Percentiles rank a stretch among this genome's conserved stretches.
Conservation (phyloP, 1,139 yeast genomes). For the Saccharomyces pastorianus region DNA sequence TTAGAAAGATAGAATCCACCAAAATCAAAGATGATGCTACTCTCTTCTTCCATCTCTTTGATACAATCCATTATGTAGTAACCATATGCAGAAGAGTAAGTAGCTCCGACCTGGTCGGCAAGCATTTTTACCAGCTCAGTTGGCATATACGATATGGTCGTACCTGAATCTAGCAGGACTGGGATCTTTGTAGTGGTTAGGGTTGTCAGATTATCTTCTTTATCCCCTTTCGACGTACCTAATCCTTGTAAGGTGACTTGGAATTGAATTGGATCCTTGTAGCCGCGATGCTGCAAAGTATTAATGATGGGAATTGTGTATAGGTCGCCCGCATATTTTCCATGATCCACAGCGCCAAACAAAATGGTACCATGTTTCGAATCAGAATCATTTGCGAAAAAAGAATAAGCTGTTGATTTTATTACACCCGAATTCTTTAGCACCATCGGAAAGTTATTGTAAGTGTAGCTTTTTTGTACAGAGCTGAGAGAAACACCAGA, state of each 20-base stretch:
- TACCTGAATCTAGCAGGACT: slow-evolving; percentile 61
- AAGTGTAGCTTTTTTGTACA: neutral
- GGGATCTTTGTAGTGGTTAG: slow-evolving; percentile 27
- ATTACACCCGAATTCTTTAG: slow-evolving; percentile 46
- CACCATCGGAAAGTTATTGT: slow-evolving; percentile 39
- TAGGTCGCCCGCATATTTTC: slow-evolving; percentile 43
- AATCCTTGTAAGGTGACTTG: slow-evolving; percentile 41
- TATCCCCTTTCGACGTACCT: slow-evolving; percentile 32
- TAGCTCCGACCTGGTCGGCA: slow-evolving; percentile 35
- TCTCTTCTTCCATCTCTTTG: slow-evolving; percentile 11
- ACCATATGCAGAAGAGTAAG: slow-evolving; percentile 30
- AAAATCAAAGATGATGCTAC: slow-evolving; percentile 38
- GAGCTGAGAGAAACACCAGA: neutral
- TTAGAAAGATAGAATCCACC: slow-evolving; percentile 43
- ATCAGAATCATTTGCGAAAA: slow-evolving; percentile 38
- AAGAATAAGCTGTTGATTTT: slow-evolving; percentile 44
- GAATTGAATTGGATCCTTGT: slow-evolving; percentile 32
- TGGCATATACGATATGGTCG: slow-evolving; percentile 53
- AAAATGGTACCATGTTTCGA: slow-evolving; percentile 39
- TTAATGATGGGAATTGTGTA: slow-evolving; percentile 40
- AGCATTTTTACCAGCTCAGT: slow-evolving; percentile 33
- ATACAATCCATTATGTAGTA: slow-evolving; percentile 29
- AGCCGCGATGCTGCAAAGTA: slow-evolving; percentile 28
- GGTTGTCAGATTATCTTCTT: slow-evolving; percentile 23
- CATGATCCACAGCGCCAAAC: slow-evolving; percentile 53